Percentiles rank a stretch among this genome's conserved stretches.
Evolutionary conservation across 306 rosid species (phyloP).

Genomic region (Cicer pinnatifidum): DNA sequence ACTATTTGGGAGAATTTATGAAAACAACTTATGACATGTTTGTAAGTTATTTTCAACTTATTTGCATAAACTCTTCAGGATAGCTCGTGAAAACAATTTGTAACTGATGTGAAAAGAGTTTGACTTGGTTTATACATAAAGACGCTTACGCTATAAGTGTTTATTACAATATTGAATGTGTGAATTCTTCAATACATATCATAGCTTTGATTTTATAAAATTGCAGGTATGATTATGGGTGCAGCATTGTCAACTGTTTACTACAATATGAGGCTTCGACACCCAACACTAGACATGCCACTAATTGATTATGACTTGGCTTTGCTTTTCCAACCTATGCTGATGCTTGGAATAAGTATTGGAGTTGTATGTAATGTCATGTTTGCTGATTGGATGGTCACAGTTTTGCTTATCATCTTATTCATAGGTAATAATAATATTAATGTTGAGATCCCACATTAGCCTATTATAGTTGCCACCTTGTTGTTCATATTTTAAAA

Average conservation of each 20-base stretch:
- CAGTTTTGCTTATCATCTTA: conserved; percentile 75
- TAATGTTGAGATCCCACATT: neutral
- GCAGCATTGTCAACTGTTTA: conserved; percentile 79
- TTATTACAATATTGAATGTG: neutral
- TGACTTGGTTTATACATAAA: too few species aligned
- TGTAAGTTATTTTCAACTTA: too few species aligned
- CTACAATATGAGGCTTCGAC: conserved; percentile 76
- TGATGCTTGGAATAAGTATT: conserved; percentile 87
- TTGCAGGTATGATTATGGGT: conserved; percentile 84
- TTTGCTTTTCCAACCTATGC: conserved; percentile 85
- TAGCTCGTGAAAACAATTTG: too few species aligned
- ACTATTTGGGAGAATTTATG: too few species aligned
- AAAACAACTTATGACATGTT: too few species aligned
- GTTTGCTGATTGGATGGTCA: conserved; percentile 92
- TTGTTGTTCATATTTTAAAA: too few species aligned
- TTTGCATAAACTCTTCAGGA: too few species aligned
- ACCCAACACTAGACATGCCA: conserved; percentile 76
- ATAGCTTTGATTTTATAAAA: conserved; percentile 13
- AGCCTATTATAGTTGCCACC: too few species aligned
- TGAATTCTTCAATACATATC: conserved; percentile 9
- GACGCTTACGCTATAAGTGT: too few species aligned
- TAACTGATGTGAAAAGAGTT: too few species aligned
- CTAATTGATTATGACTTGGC: conserved; percentile 82
- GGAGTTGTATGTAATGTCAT: conserved; percentile 83
- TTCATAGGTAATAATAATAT: conserved; percentile 58